phyloP scores from a whole-genome alignment of 1,284 basidiomycete species.

The Boletus coffeatus region DNA sequence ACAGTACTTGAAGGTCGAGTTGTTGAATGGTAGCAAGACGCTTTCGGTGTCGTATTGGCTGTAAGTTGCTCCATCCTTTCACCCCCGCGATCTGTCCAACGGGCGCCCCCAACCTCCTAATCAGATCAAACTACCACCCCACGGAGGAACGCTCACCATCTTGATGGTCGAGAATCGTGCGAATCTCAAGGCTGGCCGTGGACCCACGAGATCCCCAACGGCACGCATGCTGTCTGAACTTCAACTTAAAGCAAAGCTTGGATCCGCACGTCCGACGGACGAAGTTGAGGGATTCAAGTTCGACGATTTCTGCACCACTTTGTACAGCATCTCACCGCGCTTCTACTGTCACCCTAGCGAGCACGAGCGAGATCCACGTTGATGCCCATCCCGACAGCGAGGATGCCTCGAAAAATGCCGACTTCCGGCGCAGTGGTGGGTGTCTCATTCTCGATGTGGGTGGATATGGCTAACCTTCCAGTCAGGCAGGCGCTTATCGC shows the following conservation, averaged over 20 bases:
- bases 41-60: constrained; percentile 73
- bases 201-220: constrained; percentile 44
- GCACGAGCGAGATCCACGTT: too few species aligned
- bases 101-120: constrained; percentile 30
- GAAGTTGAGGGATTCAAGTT: constrained; percentile 57
- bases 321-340: too few species aligned
- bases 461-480: too few species aligned
- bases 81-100: neutral
- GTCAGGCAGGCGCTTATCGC: too few species aligned
- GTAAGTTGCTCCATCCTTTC: constrained; percentile 38
- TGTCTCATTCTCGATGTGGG: too few species aligned
- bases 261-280: constrained; percentile 53
- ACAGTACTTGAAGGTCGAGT: constrained; percentile 59
- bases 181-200: constrained; percentile 32
- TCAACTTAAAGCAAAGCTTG: constrained; percentile 57
- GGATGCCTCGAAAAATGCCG: too few species aligned
- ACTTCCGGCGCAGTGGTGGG: too few species aligned
- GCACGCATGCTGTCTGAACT: constrained; percentile 54
- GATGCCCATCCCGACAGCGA: too few species aligned
- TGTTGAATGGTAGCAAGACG: constrained; percentile 58
- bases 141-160: constrained; percentile 53
- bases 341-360: too few species aligned
- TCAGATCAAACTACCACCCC: constrained; percentile 44
- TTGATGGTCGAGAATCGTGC: constrained; percentile 40
- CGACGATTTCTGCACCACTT: constrained; percentile 18